Base-by-base conservation (phyloP, 345 rosid genomes). In the Melaleuca quinquenervia region DNA sequence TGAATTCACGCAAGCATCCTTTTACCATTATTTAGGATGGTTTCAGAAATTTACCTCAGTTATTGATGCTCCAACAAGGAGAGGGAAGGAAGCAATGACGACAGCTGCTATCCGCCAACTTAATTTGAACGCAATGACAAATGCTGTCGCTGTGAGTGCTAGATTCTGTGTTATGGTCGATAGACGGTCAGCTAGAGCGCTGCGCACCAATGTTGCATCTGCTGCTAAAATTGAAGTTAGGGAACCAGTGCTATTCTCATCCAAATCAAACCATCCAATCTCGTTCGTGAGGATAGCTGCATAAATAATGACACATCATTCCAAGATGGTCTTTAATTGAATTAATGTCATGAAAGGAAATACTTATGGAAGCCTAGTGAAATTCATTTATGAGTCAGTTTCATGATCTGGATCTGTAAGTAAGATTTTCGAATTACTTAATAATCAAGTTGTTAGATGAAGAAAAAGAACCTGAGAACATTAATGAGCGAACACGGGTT, bases 91-190 rank as follows among this genome's bases (percentile, higher is more conserved):
- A 80, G 98, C 96, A 11, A 93, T 88, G 64, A 95, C 90, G 21
- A 96, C 98, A 50, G 95, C 91, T 50, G 99, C 93, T 18, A 96
- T 82, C 52, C 98, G 96, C 99, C 99, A 96, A 62, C 95, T 92
- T 82, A 94, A 89, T 54, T 48, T 85, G 87, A 95, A 96, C 21
- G 95, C 95, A 50, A 94, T 90, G 41, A 86, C 92, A 80, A 94
- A 94, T n/a, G 99, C 96, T 58, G 98, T 94, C 52, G 92, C 83
- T 0, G 93, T 93, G 83, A 96, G 98, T 74, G 98, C 90, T 32
- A 90, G n/a, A 87, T 95, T 96, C 84, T 96, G 99, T 45, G 93
- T 92, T 80, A 96, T 89, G 84, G 95, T 94, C 6, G 99, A 95
- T 58, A 96, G 89, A 32, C 98, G 93, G 86, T 96, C 99, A 7